Evolutionary conservation across 1,284 basidiomycete genomes (phyloP), one percentile per base, ranked within the genome.

Genomic region (Golubevia sp.): DNA sequence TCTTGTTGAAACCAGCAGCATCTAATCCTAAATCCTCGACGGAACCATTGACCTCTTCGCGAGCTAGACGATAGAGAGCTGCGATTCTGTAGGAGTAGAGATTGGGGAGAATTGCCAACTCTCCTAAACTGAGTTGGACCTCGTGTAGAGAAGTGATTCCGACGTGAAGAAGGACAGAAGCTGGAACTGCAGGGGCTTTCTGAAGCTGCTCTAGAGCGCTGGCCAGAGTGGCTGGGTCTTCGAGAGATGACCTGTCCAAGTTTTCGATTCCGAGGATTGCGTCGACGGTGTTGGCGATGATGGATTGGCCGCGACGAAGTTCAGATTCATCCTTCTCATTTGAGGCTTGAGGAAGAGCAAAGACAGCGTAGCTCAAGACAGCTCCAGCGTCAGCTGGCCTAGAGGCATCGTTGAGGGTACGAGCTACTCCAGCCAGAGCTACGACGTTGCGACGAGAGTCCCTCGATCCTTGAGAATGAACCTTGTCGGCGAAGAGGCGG

Each of bases 1-100:
- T 61, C 49, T 66, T 20, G 8, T 26, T 34, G 68, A 68, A 73
- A 3, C 61, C 71, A 27, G 62, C 57, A 3, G 18, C 50, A 44
- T 55, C 67, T 24, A 73, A 58, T 20, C 66, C 66, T 53, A 68
- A 50, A 30, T 64, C 51, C 27, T 21, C 49, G n/a, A 59, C 23
- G 3, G 24, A 21, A 6, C 7, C 38, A 49, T 49, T 27, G n/a
- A n/a, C 34, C 3, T 58, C 56, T 23, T 54, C 8, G 44, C 58
- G 64, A 6, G 67, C 66, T 13, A 50, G 54, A 52, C 71, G 65
- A 48, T 73, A 73, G 21, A 73, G 53, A 11, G 25, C 48, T 8
- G 66, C 56, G 1, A 73, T 58, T 2, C 56, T 58, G 44, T 63
- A 58, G 34, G 68, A 66, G n/a, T 64, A 63, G 11, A 44, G 38